Base-by-base conservation (phyloP, 2,329 filamentous ascomycete species). In the Hymenoscyphus fraxineus region DNA sequence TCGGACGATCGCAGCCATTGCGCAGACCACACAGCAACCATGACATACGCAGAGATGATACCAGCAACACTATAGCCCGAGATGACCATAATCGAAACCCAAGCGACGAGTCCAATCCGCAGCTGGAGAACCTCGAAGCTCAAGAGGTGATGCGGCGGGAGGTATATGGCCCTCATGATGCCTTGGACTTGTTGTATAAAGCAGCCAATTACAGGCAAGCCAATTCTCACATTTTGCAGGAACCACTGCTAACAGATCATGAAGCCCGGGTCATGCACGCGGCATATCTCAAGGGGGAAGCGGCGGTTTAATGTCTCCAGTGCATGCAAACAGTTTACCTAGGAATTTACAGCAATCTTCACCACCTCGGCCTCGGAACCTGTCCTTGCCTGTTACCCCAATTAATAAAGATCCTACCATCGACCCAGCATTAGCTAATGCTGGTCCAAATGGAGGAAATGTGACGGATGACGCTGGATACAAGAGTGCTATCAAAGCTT, bases 151-250 rank as follows among this genome's bases (percentile, higher is more conserved):
- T 89, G 86, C 79, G 86, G 39, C 81, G 80, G 63, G 90, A 92
- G 70, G 88, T 98, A 56, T 96, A 93, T 76, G 93, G 93, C 41
- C 93, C 92, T 3, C 93, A 97, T 73, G 94, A 98, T 79, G 94
- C 94, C 31, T 82, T 98, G 58, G 93, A 97, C 76, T 82, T 97
- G 64, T 83, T 98, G 16, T 96, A 96, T 74, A 93, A 96, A 78
- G 94, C 93, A 22, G 93, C 86, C 38, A 88, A 86, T 51, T 84
- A 88, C 74, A 85, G 81, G 81, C 72, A 70, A 44, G 61, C 64
- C 39, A 19, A 47, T 44, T 59, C 19, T 80, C 79, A 65, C 80
- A 82, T 67, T 74, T 82, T 31, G 77, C 80, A 63, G 79, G 80
- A 63, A 80, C 81, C 78, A 79, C 60, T 77, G 80, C 22, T 71